Conservation (phyloP, 108 stramenopile species). For the Licmophora abbreviata region DNA sequence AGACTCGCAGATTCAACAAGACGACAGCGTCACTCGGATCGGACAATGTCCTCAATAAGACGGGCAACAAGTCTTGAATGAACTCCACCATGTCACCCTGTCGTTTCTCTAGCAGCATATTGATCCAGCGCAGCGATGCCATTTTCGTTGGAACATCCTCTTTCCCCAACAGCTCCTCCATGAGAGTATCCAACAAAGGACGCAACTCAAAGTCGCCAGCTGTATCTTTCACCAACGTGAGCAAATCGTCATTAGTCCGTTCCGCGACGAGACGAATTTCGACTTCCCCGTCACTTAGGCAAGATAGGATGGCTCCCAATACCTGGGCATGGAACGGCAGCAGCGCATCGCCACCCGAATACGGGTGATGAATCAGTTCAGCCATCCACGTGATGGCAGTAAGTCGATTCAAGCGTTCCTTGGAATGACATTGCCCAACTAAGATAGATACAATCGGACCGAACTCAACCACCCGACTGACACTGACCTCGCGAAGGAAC, state of each 20-base stretch:
- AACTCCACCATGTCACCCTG: slow-evolving; percentile 85
- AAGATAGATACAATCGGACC: slow-evolving; percentile 95
- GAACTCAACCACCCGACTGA: slow-evolving; percentile 81
- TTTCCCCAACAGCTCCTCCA: slow-evolving; percentile 71
- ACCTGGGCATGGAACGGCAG: slow-evolving; percentile 88
- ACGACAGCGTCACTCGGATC: slow-evolving; percentile 91
- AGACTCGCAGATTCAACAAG: slow-evolving; percentile 86
- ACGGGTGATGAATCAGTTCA: slow-evolving; percentile 87
- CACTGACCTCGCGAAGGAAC: slow-evolving; percentile 87
- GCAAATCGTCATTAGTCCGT: slow-evolving; percentile 80
- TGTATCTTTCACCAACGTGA: slow-evolving; percentile 75
- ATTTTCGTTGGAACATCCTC: slow-evolving; percentile 93
- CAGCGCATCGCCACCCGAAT: slow-evolving; percentile 86
- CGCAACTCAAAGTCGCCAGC: slow-evolving; percentile 67
- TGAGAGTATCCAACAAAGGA: slow-evolving; percentile 84
- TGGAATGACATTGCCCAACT: slow-evolving; percentile 88
- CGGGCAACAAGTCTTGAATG: slow-evolving; percentile 79
- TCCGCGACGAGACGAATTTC: slow-evolving; percentile 89
- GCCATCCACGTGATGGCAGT: slow-evolving; percentile 95
- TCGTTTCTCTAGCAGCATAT: slow-evolving; percentile 96
- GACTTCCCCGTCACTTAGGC: slow-evolving; percentile 86
- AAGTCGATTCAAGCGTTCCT: slow-evolving; percentile 86
- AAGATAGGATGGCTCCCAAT: slow-evolving; percentile 85
- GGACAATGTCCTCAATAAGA: slow-evolving; percentile 87
- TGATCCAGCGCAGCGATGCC: slow-evolving; percentile 91